Evolutionary conservation across 1,284 basidiomycete genomes (phyloP), one percentile per base, ranked within the genome.

Genomic region (Ganoderma lingzhi): DNA sequence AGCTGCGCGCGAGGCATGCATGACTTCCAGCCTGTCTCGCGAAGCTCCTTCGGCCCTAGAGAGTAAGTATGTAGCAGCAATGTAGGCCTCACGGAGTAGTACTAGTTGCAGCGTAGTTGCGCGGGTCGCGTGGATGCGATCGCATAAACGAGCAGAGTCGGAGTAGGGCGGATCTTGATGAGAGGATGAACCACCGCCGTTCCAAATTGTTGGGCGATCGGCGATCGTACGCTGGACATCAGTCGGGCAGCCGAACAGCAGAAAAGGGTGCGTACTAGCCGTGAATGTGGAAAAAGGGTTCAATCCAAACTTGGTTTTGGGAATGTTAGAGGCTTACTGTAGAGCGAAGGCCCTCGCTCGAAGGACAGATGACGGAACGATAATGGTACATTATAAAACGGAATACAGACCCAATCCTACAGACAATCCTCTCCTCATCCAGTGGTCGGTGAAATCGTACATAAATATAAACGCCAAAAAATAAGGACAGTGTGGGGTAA

Each of bases 391-490:
- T 12, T 44, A 61, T 59, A 56, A n/a, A 45, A 51, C 6, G 62
- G 32, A 35, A 35, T 63, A 63, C 62, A 63, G 32, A 39, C 23
- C 23, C 45, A 48, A 60, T 35, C 67, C 60, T 68, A 68, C 63
- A 68, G 51, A 68, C 67, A 68, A 68, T 62, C 64, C 63, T 59
- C 63, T 68, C 62, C 30, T 55, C 53, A 55, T 30, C 14, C 67
- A 39, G 15, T 32, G n/a, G 28, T 6, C 14, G 45, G 32, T 23
- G 2, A 19, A 17, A n/a, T 23, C n/a, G 28, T 63, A 64, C 45
- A 68, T 68, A 68, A 60, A 67, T 67, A 67, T 23, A 68, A 39
- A 42, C 41, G 48, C 23, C 55, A 37, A 37, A 28, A 30, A 30
- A 48, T n/a, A 37, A 39, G 3, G 48, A 55, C 30, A 23, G 62